Conservation (phyloP, 257 asterid genomes). For the Lavandula angustifolia region DNA sequence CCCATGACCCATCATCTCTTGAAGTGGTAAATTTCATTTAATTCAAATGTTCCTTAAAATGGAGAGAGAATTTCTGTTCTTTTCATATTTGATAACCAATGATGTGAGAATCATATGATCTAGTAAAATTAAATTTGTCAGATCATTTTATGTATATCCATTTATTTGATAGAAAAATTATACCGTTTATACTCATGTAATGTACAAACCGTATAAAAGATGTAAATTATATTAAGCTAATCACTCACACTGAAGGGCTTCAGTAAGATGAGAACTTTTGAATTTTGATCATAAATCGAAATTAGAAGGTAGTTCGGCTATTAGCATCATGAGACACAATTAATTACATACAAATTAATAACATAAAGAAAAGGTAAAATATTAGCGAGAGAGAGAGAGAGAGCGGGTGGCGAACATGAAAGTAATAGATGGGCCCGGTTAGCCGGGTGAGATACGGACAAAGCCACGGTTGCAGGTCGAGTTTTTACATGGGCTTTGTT, state of each 20-base stretch:
- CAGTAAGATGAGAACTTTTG: no score
- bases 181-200: no score
- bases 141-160: no score
- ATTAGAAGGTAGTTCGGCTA: slow-evolving; percentile 33
- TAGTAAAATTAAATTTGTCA: no score
- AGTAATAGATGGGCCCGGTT: slow-evolving; percentile 46
- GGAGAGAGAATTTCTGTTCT: neutral
- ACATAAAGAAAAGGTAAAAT: neutral
- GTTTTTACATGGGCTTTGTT: slow-evolving; percentile 38
- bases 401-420: slow-evolving; percentile 37
- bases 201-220: no score
- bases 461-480: slow-evolving; percentile 41
- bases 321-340: slow-evolving; percentile 28
- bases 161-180: no score
- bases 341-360: neutral
- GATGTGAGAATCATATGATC: no score
- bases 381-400: neutral
- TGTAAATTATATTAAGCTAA: no score
- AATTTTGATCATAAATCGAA: neutral
- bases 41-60: slow-evolving; percentile 4
- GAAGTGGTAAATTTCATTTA: neutral
- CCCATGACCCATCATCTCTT: neutral
- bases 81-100: no score
- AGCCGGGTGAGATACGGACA: slow-evolving; percentile 47
- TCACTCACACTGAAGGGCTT: no score